These are phyloP conservation scores for Penicillium sclerotiorum DNA, from an alignment of 2,329 filamentous ascomycete genomes.

Conservation along the genomic window DNA sequence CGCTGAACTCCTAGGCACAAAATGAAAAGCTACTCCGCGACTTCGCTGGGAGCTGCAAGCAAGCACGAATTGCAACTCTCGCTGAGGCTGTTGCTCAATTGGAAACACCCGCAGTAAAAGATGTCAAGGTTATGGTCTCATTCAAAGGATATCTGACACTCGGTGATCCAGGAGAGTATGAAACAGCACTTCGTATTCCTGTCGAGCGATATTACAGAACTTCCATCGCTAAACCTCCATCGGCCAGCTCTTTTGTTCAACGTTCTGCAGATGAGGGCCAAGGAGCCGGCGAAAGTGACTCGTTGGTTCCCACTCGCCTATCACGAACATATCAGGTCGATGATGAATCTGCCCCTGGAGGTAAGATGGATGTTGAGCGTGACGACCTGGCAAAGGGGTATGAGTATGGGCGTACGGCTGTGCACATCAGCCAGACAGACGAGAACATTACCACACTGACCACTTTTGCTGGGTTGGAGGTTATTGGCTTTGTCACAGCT, in stretches of 20 bases:
- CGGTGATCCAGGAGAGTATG: constrained; percentile 73
- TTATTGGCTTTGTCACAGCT: constrained; percentile 81
- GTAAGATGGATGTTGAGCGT: constrained; percentile 77
- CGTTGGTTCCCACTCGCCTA: constrained; percentile 71
- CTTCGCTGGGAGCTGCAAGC: constrained; percentile 65
- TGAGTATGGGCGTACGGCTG: constrained; percentile 87
- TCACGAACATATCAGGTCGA: constrained; percentile 79
- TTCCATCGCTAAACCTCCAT: constrained; percentile 71
- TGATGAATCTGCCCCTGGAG: constrained; percentile 72
- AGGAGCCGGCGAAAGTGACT: constrained; percentile 32
- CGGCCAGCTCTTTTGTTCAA: constrained; percentile 75
- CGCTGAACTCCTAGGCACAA: constrained; percentile 50
- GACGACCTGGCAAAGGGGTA: constrained; percentile 92
- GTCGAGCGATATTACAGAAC: constrained; percentile 91
- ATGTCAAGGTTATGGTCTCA: constrained; percentile 71
- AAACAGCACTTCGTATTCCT: constrained; percentile 76
- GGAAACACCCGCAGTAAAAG: constrained; percentile 74
- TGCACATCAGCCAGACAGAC: constrained; percentile 85
- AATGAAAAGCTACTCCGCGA: constrained; percentile 72
- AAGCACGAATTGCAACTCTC: constrained; percentile 79
- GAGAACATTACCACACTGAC: constrained; percentile 86
- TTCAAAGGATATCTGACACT: constrained; percentile 81
- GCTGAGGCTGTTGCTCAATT: constrained; percentile 82
- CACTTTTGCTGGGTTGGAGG: constrained; percentile 72
- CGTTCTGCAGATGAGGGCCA: constrained; percentile 48